Evolutionary conservation across 306 rosid genomes (phyloP), one percentile per base, ranked within the genome.

Genomic region (Prunus fruticosa): DNA sequence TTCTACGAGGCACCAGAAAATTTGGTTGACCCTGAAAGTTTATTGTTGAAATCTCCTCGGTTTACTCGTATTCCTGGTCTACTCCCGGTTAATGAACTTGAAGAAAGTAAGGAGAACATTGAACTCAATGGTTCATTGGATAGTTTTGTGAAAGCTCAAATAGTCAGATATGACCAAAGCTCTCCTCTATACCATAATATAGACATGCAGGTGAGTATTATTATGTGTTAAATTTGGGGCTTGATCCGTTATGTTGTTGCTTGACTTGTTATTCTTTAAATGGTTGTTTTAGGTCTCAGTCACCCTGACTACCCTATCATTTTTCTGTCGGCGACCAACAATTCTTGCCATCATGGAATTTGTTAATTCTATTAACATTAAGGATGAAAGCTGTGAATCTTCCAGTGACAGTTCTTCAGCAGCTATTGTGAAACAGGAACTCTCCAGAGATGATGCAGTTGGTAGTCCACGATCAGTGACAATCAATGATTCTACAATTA

Each of bases 1-100:
- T 95, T 95, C 84, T 95, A 85, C 46, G 99, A 95, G 90, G 97
- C 99, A 80, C 81, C 87, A 5, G 99, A 95, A 80, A 89, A 86
- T 80, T 87, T 92, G 86, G 69, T 77, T 34, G 99, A 95, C 51
- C 73, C 82, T 41, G 80, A 81, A 49, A 80, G 71, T 77, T 77
- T 73, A 53, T 78, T 81, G 47, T 74, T 74, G 53, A 78, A 81
- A 76, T 83, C 75, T 64, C 99, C 93, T 23, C 76, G 86, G 57
- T 90, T 92, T 84, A 84, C 83, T 71, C 91, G 94, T 65, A 80
- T 89, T 82, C 61, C 86, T 85, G 99, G 97, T 73, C 88, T 92
- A 69, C 92, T 95, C 71, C 97, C 97, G 64, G 67, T 60, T 65
- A 88, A 88, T 75, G 78, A 78, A 78, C 74, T 72, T 79, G 78